Conservation (phyloP, 768 basidiomycete genomes). For the Dacryopinax spathularia region DNA sequence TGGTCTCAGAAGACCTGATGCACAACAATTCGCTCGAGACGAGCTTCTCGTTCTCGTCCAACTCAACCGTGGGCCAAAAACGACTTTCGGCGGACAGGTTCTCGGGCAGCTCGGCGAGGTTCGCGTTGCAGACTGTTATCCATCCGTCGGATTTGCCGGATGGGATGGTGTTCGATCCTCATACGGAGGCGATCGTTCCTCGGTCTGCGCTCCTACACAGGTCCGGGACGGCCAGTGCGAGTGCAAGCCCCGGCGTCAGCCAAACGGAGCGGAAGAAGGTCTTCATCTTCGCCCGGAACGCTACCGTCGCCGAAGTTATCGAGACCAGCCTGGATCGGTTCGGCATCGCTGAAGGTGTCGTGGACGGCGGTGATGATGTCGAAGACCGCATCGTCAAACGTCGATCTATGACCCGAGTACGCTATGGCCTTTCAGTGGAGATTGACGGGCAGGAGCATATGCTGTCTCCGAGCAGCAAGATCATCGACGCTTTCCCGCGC, state of each 20-base stretch:
- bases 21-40: background rate
- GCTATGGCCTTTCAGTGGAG: conserved; percentile 58
- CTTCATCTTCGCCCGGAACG: conserved; percentile 85
- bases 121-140: conserved; percentile 75
- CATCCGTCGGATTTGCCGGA: conserved; percentile 86
- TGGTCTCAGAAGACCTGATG: background rate
- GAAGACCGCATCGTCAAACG: conserved; percentile 83
- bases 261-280: conserved; percentile 59
- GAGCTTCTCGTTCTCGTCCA: background rate
- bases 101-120: conserved; percentile 69
- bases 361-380: conserved; percentile 94
- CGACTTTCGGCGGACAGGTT: conserved; percentile 24
- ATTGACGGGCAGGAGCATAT: conserved; percentile 46
- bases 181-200: conserved; percentile 88
- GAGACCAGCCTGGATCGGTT: conserved; percentile 85
- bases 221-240: conserved; percentile 29
- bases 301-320: conserved; percentile 91
- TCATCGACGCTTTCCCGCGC: conserved; percentile 67
- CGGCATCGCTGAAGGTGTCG: conserved; percentile 92
- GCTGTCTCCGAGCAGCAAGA: conserved; percentile 62
- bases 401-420: conserved; percentile 58
- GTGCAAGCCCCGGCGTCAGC: conserved; percentile 40
- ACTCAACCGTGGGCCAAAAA: background rate
- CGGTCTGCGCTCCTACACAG: conserved; percentile 52
- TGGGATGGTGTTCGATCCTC: conserved; percentile 84